phyloP scores from a whole-genome alignment of 441 rosid species.

The Isatis lusitanica region DNA sequence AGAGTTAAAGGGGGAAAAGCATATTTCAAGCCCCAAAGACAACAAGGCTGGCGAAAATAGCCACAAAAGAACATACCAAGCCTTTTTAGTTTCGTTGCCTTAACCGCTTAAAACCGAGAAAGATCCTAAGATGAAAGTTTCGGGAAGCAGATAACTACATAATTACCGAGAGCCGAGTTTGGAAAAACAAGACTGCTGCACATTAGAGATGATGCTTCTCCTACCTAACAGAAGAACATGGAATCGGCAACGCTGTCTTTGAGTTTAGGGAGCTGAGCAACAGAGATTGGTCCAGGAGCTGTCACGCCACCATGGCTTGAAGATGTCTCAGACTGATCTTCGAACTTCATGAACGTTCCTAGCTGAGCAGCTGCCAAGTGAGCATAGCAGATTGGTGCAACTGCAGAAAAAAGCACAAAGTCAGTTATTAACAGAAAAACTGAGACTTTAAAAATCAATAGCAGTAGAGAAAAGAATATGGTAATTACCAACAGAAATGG shows the following conservation, averaged over 20 bases:
- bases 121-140: slow-evolving; percentile 11
- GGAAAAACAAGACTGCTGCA: slow-evolving; percentile 8
- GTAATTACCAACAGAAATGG: slow-evolving; percentile 56
- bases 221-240: slow-evolving; percentile 71
- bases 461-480: not conserved
- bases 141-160: not conserved
- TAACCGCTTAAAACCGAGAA: not conserved
- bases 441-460: not conserved
- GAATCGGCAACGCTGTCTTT: slow-evolving; percentile 57
- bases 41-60: slow-evolving; percentile 17
- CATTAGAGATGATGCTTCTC: not conserved
- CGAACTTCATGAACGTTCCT: slow-evolving; percentile 75
- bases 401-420: slow-evolving; percentile 35
- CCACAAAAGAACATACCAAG: slow-evolving; percentile 18
- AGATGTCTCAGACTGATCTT: slow-evolving; percentile 65
- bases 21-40: slow-evolving; percentile 12
- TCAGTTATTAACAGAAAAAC: not conserved
- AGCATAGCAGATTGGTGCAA: slow-evolving; percentile 84
- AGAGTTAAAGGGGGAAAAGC: slow-evolving; percentile 2
- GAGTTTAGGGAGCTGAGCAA: slow-evolving; percentile 63
- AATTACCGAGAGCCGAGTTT: slow-evolving; percentile 17
- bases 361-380: slow-evolving; percentile 80
- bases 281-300: slow-evolving; percentile 53
- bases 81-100: slow-evolving; percentile 3
- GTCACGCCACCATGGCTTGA: slow-evolving; percentile 71